Evolutionary conservation across 108 stramenopile species (phyloP).

Genomic region (Cyclostephanos tholiformis): DNA sequence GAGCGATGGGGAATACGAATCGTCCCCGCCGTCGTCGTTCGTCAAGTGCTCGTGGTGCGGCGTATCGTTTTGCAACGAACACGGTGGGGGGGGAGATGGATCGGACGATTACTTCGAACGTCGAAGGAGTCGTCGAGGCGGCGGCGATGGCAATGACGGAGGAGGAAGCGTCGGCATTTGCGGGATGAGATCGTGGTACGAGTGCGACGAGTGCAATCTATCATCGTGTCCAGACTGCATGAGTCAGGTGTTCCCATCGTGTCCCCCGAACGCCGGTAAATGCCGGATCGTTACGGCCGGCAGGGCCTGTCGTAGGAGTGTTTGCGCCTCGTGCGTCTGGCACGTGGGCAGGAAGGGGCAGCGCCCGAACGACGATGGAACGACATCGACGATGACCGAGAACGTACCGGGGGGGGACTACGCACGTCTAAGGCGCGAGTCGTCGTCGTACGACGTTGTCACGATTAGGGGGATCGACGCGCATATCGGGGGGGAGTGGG

Average conservation of each 20-base stretch:
- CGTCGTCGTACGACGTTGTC: background rate
- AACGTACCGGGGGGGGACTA: slow-evolving; percentile 15
- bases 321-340: slow-evolving; percentile 10
- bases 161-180: background rate
- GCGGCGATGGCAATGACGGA: background rate
- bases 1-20: slow-evolving; percentile 17
- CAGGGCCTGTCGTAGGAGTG: background rate
- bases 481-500: background rate
- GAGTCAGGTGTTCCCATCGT: slow-evolving; percentile 2
- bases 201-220: slow-evolving; percentile 36
- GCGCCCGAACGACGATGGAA: too few relatives aligned
- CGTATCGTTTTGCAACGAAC: slow-evolving; percentile 35
- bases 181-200: slow-evolving; percentile 26
- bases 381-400: background rate
- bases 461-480: background rate
- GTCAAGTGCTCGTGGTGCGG: slow-evolving; percentile 26
- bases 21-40: slow-evolving; percentile 5
- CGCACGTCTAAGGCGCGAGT: background rate
- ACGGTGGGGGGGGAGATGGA: background rate
- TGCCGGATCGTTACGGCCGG: slow-evolving; percentile 12
- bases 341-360: slow-evolving; percentile 3
- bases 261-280: background rate
- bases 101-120: background rate
- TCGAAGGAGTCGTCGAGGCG: background rate
- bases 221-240: slow-evolving; percentile 20